Evolutionary conservation across 768 basidiomycete species (phyloP).

Genomic region (Boletus subparvulus): DNA sequence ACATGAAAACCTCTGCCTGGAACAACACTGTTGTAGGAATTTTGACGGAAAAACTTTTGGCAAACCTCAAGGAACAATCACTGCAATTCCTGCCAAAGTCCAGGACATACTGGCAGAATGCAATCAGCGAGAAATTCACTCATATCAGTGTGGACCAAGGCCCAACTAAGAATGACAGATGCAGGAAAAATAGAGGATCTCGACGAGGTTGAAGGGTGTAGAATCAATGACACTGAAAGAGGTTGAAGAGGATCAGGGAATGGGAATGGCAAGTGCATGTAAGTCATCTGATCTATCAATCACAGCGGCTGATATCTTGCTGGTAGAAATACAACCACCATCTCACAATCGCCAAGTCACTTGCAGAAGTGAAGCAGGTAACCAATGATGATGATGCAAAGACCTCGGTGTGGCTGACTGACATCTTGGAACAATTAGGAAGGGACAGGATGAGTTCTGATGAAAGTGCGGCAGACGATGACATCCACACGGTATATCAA

Average conservation of each 20-base stretch:
- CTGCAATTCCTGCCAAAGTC: background rate
- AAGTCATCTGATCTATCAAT: background rate
- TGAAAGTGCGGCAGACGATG: no score
- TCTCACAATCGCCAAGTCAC: no score
- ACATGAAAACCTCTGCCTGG: background rate
- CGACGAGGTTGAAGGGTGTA: background rate
- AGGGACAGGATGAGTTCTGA: no score
- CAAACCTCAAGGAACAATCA: background rate
- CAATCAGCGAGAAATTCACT: background rate
- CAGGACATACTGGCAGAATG: background rate
- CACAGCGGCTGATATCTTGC: no score
- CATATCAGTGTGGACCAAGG: background rate
- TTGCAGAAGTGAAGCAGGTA: no score
- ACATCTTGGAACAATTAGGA: no score
- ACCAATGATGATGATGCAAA: no score
- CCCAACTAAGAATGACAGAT: background rate
- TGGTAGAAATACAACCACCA: no score
- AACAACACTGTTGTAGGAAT: background rate
- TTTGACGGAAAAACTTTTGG: background rate
- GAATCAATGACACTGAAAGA: background rate
- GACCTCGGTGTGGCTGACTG: no score
- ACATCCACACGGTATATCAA: no score
- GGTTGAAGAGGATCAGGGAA: background rate
- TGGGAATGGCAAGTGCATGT: background rate
- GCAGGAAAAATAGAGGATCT: background rate